phyloP scores from a whole-genome alignment of 2,329 filamentous ascomycete genomes.

The Venturia pyrina region DNA sequence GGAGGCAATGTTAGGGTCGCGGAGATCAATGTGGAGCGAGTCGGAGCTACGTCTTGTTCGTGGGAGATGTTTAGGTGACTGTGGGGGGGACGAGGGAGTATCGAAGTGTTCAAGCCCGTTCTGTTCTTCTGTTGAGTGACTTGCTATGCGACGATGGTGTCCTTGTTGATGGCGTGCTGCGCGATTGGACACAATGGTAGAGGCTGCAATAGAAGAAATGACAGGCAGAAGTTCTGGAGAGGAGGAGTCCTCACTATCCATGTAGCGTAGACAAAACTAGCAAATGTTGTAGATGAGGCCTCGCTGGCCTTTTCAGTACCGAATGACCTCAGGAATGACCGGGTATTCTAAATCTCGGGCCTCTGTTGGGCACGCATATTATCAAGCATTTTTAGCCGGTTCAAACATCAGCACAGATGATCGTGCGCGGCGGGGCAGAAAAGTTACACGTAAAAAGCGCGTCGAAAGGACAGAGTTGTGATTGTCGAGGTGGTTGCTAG shows the following conservation, averaged over 20 bases:
- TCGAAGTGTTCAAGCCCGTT: background rate
- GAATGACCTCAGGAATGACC: background rate
- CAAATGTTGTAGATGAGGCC: background rate
- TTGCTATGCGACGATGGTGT: conserved; percentile 13
- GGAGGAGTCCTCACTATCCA: conserved; percentile 31
- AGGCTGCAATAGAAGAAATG: conserved; percentile 16
- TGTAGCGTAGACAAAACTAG: conserved; percentile 21
- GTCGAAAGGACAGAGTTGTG: conserved; percentile 2
- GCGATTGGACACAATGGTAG: conserved; percentile 15
- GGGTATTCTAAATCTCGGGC: background rate
- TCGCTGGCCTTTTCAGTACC: conserved; percentile 5
- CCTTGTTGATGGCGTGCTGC: conserved; percentile 21
- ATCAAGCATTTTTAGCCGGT: background rate
- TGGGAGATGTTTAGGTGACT: background rate
- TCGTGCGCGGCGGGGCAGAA: background rate
- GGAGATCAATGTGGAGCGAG: background rate
- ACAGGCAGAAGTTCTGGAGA: conserved; percentile 19
- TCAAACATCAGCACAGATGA: background rate
- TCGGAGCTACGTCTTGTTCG: background rate
- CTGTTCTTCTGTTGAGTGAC: background rate
- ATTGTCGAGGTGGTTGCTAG: background rate
- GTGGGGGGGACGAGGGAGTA: background rate
- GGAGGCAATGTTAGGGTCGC: background rate
- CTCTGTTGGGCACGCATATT: background rate
- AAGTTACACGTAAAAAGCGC: background rate